Conservation (phyloP, 345 rosid species). For the Raphanus sativus region DNA sequence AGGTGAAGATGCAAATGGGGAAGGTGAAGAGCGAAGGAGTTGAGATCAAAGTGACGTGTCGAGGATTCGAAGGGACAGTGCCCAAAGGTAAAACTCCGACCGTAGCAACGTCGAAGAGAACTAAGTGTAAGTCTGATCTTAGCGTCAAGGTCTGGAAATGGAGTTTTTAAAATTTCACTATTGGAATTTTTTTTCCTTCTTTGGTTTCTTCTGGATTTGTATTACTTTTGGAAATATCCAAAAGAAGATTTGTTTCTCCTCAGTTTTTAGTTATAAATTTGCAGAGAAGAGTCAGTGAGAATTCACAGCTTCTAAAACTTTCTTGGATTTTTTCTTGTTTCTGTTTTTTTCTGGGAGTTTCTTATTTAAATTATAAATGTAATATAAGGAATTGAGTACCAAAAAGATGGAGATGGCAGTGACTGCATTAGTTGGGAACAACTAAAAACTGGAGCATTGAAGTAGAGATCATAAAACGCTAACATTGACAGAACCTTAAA, state of each 20-base stretch:
- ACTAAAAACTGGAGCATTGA: constrained; percentile 19
- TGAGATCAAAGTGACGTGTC: constrained; percentile 72
- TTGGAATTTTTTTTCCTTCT: not conserved
- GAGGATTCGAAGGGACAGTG: constrained; percentile 56
- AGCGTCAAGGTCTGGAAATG: constrained; percentile 91
- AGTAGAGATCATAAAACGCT: not conserved
- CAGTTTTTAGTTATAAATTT: constrained; percentile 26
- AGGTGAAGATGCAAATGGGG: constrained; percentile 58
- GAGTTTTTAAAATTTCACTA: constrained; percentile 36
- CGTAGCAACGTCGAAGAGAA: constrained; percentile 48
- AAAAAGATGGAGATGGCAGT: constrained; percentile 33
- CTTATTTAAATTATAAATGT: constrained; percentile 20
- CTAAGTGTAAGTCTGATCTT: constrained; percentile 82
- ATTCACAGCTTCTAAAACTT: constrained; percentile 26
- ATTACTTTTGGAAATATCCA: constrained; percentile 32
- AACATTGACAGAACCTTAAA: constrained; percentile 26
- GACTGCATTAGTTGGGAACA: constrained; percentile 16
- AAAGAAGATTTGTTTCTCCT: constrained; percentile 34
- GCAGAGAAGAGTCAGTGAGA: constrained; percentile 33
- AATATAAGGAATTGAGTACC: constrained; percentile 26
- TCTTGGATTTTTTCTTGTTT: not conserved
- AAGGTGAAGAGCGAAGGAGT: constrained; percentile 69
- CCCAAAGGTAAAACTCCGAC: constrained; percentile 77
- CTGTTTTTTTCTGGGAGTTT: constrained; percentile 16
- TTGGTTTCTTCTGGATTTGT: constrained; percentile 26